Evolutionary conservation across 768 basidiomycete species (phyloP), one percentile per base, ranked within the genome.

Genomic region (Cystobasidium onofrii): DNA sequence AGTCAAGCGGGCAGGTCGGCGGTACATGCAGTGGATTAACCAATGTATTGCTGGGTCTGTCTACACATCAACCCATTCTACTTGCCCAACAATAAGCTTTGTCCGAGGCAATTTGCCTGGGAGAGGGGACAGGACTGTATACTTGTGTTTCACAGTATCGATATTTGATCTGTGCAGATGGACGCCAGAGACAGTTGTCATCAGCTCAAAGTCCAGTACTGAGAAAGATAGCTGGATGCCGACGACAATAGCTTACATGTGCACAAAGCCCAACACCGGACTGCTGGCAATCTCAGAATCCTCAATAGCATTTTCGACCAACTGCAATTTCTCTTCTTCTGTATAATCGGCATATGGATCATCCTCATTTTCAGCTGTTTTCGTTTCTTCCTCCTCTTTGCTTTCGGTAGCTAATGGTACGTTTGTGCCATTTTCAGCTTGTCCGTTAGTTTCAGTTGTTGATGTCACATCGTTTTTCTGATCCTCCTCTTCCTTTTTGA

Each of bases 31-130:
- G n/a, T n/a, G n/a, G n/a, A n/a, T n/a, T n/a, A n/a, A n/a, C n/a
- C n/a, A 43, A 9, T 43, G 54, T 55, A 60, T 29, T 34, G 29
- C 57, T 29, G n/a, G 4, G 15, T 36, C 20, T 29, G 3, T 15
- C 63, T 73, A 78, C 29, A 65, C 20, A 64, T 79, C 79, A 20
- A 74, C 64, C 79, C 79, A 80, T 43, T 80, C 78, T 20, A 80
- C 15, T 12, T 57, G 50, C 4, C 77, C 77, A 23, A 78, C 29
- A 25, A 80, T 62, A 27, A 77, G 64, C 63, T 75, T 78, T 64
- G 76, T 78, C 3, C 79, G 50, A 17, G 79, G 79, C 33, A 80
- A 61, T 13, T 76, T 34, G 0, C 78, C 78, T 0, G 76, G 74
- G 17, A 78, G 31, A 0, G 78, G 79, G 6, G 76, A 77, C 17